Evolutionary conservation across 495 filamentous ascomycete genomes (phyloP).

Genomic region (Lentithecium fluviatile): DNA sequence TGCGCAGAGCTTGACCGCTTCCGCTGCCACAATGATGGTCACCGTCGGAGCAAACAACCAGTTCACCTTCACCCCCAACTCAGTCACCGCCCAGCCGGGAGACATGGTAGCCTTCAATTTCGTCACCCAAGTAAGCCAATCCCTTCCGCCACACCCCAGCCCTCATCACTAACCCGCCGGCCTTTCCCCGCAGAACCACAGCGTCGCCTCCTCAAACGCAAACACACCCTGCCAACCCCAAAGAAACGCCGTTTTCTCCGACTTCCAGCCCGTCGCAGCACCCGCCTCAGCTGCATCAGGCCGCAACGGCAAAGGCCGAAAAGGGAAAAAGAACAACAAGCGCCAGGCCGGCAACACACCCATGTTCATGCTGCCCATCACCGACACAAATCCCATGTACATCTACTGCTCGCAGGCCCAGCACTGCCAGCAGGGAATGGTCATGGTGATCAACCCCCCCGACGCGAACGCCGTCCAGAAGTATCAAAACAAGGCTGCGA

Average conservation of each 20-base stretch:
- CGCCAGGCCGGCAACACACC: constrained; percentile 4
- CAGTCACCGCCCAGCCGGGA: constrained; percentile 11
- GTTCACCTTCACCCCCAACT: constrained; percentile 13
- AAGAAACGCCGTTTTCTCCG: constrained; percentile 13
- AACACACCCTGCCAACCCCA: constrained; percentile 9
- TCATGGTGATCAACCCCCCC: constrained; percentile 24
- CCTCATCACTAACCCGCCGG: too few relatives aligned
- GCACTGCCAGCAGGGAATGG: constrained; percentile 23
- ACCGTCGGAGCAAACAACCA: constrained; percentile 18
- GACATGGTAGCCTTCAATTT: constrained; percentile 20
- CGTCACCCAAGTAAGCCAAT: background rate
- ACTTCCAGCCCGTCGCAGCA: constrained; percentile 13
- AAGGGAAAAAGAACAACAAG: background rate
- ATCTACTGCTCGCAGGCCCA: constrained; percentile 21
- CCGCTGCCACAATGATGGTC: constrained; percentile 21
- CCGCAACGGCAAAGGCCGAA: background rate
- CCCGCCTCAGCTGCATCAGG: background rate
- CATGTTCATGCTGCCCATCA: constrained; percentile 12
- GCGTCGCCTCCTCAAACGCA: constrained; percentile 7
- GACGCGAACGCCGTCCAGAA: background rate
- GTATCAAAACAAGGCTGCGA: background rate
- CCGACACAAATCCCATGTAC: constrained; percentile 12
- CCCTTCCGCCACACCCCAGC: background rate
- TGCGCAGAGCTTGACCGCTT: constrained; percentile 10
- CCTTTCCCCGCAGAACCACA: constrained; percentile 8